Percentiles rank a stretch among this genome's conserved stretches.
These are phyloP conservation scores for Rhizophagus prolifer DNA, from an alignment of 192 early-diverging fungal species.

Conservation along the genomic window DNA sequence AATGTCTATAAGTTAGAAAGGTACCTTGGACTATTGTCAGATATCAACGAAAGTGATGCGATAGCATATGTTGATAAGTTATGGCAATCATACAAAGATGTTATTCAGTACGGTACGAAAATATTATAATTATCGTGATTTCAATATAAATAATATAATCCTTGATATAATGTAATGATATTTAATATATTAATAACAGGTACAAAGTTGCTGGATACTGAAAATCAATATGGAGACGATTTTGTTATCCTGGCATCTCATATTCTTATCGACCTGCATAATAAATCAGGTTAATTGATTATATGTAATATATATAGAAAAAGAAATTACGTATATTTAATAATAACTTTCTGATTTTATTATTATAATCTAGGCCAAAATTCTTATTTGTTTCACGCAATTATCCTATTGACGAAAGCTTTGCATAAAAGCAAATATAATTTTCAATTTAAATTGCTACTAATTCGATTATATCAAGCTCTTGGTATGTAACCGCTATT, in stretches of 20 bases:
- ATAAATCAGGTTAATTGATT: slow-evolving; percentile 34
- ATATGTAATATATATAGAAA: neutral
- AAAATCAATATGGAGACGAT: slow-evolving; percentile 80
- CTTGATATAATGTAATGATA: neutral
- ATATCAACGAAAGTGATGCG: neutral
- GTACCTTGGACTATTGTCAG: slow-evolving; percentile 30
- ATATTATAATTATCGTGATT: neutral
- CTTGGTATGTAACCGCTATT: slow-evolving; percentile 51
- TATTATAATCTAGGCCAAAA: slow-evolving; percentile 34
- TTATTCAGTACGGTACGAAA: slow-evolving; percentile 47
- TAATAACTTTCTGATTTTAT: neutral
- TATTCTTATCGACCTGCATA: slow-evolving; percentile 55
- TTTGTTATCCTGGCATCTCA: slow-evolving; percentile 66
- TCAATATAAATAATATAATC: neutral
- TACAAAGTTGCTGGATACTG: slow-evolving; percentile 61
- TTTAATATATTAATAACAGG: slow-evolving; percentile 34
- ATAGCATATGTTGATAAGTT: slow-evolving; percentile 39
- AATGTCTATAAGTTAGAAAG: slow-evolving; percentile 44
- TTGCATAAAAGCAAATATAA: slow-evolving; percentile 73
- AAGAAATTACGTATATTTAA: neutral
- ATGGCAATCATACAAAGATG: slow-evolving; percentile 42
- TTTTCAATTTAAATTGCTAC: slow-evolving; percentile 84
- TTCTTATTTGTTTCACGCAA: slow-evolving; percentile 44
- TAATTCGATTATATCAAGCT: slow-evolving; percentile 77
- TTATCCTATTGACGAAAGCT: slow-evolving; percentile 73